phyloP scores from a whole-genome alignment of 208 protist genomes.

The Trypanosoma theileri region DNA sequence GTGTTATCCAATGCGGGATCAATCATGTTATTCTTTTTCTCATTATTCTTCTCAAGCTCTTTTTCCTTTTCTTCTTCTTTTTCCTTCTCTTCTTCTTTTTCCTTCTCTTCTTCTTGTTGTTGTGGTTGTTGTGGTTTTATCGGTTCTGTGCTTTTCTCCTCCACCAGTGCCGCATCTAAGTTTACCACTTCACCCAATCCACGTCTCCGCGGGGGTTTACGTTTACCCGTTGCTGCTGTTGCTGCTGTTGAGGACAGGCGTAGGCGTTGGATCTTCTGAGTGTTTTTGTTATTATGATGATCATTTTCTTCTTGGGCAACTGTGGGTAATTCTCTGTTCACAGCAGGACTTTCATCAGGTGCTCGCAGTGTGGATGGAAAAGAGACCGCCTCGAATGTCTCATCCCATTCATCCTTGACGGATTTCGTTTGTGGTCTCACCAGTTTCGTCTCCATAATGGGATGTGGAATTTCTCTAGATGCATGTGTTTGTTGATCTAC shows the following conservation, averaged over 20 bases:
- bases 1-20: too few relatives aligned
- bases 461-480: too few relatives aligned
- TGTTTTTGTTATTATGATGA: neutral
- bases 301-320: neutral
- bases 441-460: too few relatives aligned
- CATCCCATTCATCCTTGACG: neutral
- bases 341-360: neutral
- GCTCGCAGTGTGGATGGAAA: neutral
- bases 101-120: neutral
- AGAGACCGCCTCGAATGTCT: neutral
- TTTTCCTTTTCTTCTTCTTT: neutral
- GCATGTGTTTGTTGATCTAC: too few relatives aligned
- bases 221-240: conserved; percentile 10
- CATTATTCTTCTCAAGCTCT: neutral
- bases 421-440: too few relatives aligned
- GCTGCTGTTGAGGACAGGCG: neutral
- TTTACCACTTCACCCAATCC: conserved; percentile 23
- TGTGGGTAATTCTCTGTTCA: neutral
- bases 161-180: neutral
- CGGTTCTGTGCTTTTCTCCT: too few relatives aligned
- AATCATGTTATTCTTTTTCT: conserved; percentile 6
- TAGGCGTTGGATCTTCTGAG: neutral
- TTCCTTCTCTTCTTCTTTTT: conserved; percentile 14
- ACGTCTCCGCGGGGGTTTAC: conserved; percentile 6
- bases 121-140: neutral